Base-by-base conservation (phyloP, 352 stramenopile species). In the Thalassiosira hispida region DNA sequence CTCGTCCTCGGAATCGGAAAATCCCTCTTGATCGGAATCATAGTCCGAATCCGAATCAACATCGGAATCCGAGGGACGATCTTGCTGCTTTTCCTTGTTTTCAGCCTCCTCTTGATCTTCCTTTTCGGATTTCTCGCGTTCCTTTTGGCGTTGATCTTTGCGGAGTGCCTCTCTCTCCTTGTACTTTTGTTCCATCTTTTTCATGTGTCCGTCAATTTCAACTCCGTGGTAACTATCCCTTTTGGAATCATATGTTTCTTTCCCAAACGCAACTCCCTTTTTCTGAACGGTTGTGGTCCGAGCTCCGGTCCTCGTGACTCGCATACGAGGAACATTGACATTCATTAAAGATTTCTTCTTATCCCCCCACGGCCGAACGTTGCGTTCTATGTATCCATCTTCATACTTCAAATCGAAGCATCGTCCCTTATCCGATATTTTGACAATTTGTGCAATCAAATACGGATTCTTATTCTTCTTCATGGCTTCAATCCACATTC, bases 161-260 rank as follows among this genome's bases (percentile, higher is more conserved):
- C 87, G 72, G 11, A 93, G 42, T 46, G 81, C 67, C 71, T 93
- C 91, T n/a, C 84, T 80, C 61, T 92, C 62, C n/a, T 78, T 35
- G 79, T 91, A 91, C 40, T 87, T 89, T 44, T 89, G 68, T 51
- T 91, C 77, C 59, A 93, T 81, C 51, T 83, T 85, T 59, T 89
- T 84, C 25, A 83, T 87, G 56, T 94, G 85, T 2, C 60, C 68
- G 11, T 92, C 77, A 18, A 74, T 71, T 73, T 95, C 90, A 78
- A 98, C 98, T 29, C 97, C 97, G 46, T 98, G 95, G 94, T 97
- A 99, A 59, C 96, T 90, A 89, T 99, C 97, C 57, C 97, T 92
- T 86, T 99, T 99, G 33, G 95, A 96, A 79, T 98, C 97, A 85
- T 98, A 99, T 0, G 95, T 95, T 51, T 99, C 90, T 69, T 98